Base-by-base conservation (phyloP, 2,329 filamentous ascomycete genomes). In the Pseudogymnoascus verrucosus region DNA sequence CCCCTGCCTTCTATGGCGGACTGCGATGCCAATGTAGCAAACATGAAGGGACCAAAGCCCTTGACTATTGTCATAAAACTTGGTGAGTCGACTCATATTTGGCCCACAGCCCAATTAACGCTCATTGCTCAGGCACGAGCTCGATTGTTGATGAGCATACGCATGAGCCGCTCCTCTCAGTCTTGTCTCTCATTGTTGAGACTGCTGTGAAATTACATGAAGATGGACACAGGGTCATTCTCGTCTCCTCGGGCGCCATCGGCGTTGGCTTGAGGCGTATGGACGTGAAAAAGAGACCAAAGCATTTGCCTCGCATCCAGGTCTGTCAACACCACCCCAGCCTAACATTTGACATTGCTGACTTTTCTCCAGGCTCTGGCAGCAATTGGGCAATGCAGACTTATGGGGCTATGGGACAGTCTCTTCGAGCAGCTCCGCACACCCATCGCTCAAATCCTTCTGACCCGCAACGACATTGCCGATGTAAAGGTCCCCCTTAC, bases 81-180 rank as follows among this genome's bases (percentile, higher is more conserved):
- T 68, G 85, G 85, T 87, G 81, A 67, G 69, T 67, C 12, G 19
- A 23, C 62, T 47, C 16, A 40, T 39, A 36, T 60, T 31, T 64
- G 14, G 19, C 51, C 19, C 61, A 10, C 39, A 37, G 54, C 21
- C 31, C 14, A 12, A 57, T 39, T 39, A 42, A 36, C 36, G 36
- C 28, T 42, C n/a, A 47, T 37, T 60, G 10, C 65, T 65, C 69
- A 99, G 95, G 95, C 71, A 98, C 95, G 57, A 97, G 92, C 76
- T 98, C 95, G n/a, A 98, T 99, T 69, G 93, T 99, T 68, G 91
- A 98, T 77, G 95, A 99, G 75, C 89, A 88, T 74, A 96, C 91
- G 21, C 95, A 96, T 77, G 91, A 97, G 73, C 95, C 95, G 3
- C 84, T 97, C 37, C 83, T 99, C 40, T 95, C 93, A 4, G 96